Base-by-base conservation (phyloP, 2,329 filamentous ascomycete genomes). In the Emmonsia crescens region DNA sequence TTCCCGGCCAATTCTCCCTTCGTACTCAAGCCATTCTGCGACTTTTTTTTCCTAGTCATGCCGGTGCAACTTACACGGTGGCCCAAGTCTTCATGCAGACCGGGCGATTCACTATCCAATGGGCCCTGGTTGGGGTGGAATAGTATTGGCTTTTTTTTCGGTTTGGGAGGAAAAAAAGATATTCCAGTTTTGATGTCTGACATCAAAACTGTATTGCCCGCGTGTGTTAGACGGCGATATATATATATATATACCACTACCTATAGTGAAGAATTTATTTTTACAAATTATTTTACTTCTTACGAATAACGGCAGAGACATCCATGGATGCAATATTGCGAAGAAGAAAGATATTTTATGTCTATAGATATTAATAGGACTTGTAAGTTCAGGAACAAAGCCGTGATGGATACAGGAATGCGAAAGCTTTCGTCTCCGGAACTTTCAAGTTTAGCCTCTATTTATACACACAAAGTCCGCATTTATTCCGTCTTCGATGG, bases 11-110 rank as follows among this genome's bases (percentile, higher is more conserved):
- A 33, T 33, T 60, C 58, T 49, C 12, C 51, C 61, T 42, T 60
- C 56, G 44, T 38, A 54, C 36, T 46, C 61, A 63, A 36, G 49
- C 62, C 61, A 48, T 42, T 59, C 59, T 65, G 62, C 2, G 65
- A 63, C 55, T 65, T 65, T 61, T 64, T 66, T 61, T 62, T 65
- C 56, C 51, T 64, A 21, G 65, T 57, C 65, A 66, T 66, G 16
- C 40, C 44, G 57, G n/a, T 57, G 56, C 60, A 59, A 29, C 31
- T 51, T 48, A 46, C 27, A 19, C n/a, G 36, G 5, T 42, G 24
- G 56, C 16, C 56, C 16, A 19, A 31, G 21, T 46, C 56, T 44
- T 46, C 56, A 46, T 29, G 24, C 27, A 46, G 55, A 46, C 29
- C 16, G 40, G 27, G 38, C 29, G 40, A 48, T 46, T 55, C 36